Percentiles rank a stretch among this genome's conserved stretches.
These are phyloP conservation scores for Cucurbita moschata DNA, from an alignment of 306 rosid species.

Conservation along the genomic window DNA sequence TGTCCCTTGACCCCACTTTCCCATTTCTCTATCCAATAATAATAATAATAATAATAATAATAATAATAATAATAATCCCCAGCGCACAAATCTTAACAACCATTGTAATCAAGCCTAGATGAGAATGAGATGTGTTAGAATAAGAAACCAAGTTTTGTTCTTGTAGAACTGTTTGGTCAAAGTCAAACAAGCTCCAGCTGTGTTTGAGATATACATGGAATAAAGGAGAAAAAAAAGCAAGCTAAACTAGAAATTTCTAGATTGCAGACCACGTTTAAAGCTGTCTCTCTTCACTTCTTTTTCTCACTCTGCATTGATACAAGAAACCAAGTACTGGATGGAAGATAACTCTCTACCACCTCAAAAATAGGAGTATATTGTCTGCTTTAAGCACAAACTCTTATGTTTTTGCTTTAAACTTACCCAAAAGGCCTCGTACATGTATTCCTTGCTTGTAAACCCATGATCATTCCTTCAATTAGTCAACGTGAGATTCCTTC, in stretches of 20 bases:
- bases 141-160: background rate
- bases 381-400: too few relatives aligned
- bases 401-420: too few relatives aligned
- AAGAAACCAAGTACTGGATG: conserved; percentile 1
- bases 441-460: too few relatives aligned
- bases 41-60: too few relatives aligned
- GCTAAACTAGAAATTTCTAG: background rate
- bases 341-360: background rate
- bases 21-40: background rate
- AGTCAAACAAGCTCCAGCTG: background rate
- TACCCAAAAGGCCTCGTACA: too few relatives aligned
- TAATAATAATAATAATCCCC: too few relatives aligned
- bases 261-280: background rate
- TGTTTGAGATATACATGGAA: background rate
- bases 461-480: too few relatives aligned
- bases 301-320: background rate
- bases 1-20: background rate
- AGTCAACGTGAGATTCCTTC: too few relatives aligned
- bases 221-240: too few relatives aligned
- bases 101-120: background rate
- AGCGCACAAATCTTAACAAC: background rate
- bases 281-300: background rate
- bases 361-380: background rate
- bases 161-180: background rate
- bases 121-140: background rate